phyloP scores from a whole-genome alignment of 2,329 filamentous ascomycete species.

The Xylaria hypoxylon region DNA sequence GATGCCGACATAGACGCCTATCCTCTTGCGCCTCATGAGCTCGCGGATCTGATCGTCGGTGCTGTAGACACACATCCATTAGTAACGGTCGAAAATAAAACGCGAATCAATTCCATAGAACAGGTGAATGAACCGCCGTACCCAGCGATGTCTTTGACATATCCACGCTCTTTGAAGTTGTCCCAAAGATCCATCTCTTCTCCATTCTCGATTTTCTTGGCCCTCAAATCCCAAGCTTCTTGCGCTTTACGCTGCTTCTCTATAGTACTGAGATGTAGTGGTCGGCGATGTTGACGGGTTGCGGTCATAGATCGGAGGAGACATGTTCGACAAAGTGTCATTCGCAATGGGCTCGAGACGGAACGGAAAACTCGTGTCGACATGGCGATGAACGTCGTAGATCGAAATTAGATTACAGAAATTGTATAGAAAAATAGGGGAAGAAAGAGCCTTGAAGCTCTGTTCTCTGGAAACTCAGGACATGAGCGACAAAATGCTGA shows the following conservation, averaged over 20 bases:
- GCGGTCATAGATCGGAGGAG: slow-evolving; percentile 38
- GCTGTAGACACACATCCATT: slow-evolving; percentile 25
- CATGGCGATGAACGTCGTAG: slow-evolving; percentile 37
- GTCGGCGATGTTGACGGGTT: slow-evolving; percentile 48
- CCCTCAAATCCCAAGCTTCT: slow-evolving; percentile 61
- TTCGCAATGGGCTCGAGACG: slow-evolving; percentile 30
- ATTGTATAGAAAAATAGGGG: background rate
- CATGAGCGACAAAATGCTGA: slow-evolving; percentile 10
- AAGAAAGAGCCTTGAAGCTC: slow-evolving; percentile 29
- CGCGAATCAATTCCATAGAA: background rate
- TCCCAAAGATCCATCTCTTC: slow-evolving; percentile 68
- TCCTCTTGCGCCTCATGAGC: slow-evolving; percentile 72
- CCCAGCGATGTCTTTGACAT: slow-evolving; percentile 80
- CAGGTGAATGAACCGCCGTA: slow-evolving; percentile 53
- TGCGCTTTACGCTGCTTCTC: slow-evolving; percentile 58
- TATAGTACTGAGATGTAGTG: slow-evolving; percentile 57
- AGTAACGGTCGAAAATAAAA: slow-evolving; percentile 2
- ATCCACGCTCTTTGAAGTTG: slow-evolving; percentile 76
- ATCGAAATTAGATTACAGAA: background rate
- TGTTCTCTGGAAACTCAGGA: slow-evolving; percentile 3
- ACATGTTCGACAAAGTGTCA: slow-evolving; percentile 46
- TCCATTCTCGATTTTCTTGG: slow-evolving; percentile 62
- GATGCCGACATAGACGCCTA: slow-evolving; percentile 83
- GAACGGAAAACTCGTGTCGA: slow-evolving; percentile 28
- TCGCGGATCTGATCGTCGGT: slow-evolving; percentile 64